A percentile compares a stretch with the other conserved stretches of the same genome.
Conservation (phyloP, 2,329 filamentous ascomycete genomes). For the Simplicillium aogashimaense region DNA sequence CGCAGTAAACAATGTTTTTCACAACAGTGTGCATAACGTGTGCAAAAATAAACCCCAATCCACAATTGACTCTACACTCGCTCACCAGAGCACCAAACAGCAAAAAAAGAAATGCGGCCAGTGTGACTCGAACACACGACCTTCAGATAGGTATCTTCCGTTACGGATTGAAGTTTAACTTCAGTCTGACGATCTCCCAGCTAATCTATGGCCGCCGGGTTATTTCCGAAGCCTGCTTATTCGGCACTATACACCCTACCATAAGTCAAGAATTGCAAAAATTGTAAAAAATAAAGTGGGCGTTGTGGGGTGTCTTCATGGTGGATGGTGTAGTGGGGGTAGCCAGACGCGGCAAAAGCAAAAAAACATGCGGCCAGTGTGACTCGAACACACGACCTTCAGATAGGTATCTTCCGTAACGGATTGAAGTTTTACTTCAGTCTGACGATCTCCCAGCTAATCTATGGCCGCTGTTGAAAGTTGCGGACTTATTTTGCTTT, state of each 20-base stretch:
- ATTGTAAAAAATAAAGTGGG: too few relatives aligned
- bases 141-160: conserved; percentile 16
- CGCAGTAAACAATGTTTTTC: too few relatives aligned
- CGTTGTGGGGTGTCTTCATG: too few relatives aligned
- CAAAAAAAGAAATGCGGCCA: conserved; percentile 11
- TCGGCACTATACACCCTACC: not conserved
- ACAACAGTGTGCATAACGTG: too few relatives aligned
- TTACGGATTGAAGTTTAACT: conserved; percentile 14
- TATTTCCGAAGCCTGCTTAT: conserved; percentile 6
- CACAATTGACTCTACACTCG: too few relatives aligned
- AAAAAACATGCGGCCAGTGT: conserved; percentile 15
- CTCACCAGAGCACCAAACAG: not conserved
- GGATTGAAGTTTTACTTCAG: conserved; percentile 17
- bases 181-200: conserved; percentile 19
- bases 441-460: conserved; percentile 19
- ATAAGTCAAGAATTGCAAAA: too few relatives aligned
- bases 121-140: conserved; percentile 20
- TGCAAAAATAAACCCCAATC: too few relatives aligned
- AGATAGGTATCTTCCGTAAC: conserved; percentile 14
- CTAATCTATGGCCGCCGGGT: conserved; percentile 16
- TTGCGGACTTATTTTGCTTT: not conserved
- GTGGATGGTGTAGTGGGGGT: too few relatives aligned
- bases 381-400: conserved; percentile 18
- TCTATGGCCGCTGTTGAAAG: conserved; percentile 15
- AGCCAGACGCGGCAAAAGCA: not conserved